phyloP scores from a whole-genome alignment of 192 early-diverging fungal genomes.

The Geosiphon pyriformis region DNA sequence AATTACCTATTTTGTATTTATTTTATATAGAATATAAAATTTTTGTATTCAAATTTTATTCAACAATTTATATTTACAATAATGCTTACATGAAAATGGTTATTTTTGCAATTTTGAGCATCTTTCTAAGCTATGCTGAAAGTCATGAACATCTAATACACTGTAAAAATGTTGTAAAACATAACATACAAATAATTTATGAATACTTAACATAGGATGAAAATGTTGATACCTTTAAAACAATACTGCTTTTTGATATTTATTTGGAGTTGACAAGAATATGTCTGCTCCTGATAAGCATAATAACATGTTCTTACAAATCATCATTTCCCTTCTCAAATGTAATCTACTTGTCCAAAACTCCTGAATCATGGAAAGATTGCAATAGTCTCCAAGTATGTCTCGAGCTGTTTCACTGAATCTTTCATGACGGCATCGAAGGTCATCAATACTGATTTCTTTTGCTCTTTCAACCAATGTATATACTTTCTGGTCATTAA shows the following conservation, averaged over 20 bases:
- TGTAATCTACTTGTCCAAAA: constrained; percentile 30
- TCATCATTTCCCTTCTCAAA: constrained; percentile 28
- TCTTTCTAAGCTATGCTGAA: too few species aligned
- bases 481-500: constrained; percentile 32
- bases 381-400: constrained; percentile 28
- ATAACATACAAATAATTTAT: too few species aligned
- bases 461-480: constrained; percentile 29
- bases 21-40: too few species aligned
- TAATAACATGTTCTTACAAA: constrained; percentile 32
- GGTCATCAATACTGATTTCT: constrained; percentile 21
- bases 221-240: too few species aligned
- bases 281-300: constrained; percentile 29
- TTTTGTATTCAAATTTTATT: too few species aligned
- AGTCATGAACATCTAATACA: too few species aligned
- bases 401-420: constrained; percentile 26
- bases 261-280: constrained; percentile 24
- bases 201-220: too few species aligned
- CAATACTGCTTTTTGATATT: constrained; percentile 28
- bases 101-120: too few species aligned
- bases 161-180: too few species aligned
- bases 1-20: too few species aligned
- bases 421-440: constrained; percentile 25
- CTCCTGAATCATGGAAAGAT: constrained; percentile 26
- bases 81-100: too few species aligned
- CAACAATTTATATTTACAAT: too few species aligned